These are phyloP conservation scores for Phytopythium litorale DNA, from an alignment of 352 stramenopile genomes.

Conservation along the genomic window DNA sequence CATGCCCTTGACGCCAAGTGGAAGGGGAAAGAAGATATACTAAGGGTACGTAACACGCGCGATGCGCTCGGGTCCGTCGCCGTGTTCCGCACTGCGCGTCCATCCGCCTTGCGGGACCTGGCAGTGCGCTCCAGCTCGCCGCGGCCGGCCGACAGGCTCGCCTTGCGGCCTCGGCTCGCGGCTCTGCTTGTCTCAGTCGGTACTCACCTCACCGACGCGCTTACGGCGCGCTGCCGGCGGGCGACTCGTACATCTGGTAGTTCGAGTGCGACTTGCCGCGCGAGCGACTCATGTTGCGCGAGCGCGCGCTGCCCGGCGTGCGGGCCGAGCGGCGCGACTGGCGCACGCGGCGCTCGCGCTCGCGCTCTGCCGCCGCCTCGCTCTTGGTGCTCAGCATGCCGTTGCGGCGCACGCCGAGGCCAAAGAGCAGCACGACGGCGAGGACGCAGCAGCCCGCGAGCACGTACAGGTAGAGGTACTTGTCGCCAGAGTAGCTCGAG, in stretches of 20 bases:
- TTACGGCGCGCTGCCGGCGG: slow-evolving; percentile 42
- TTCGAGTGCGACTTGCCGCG: slow-evolving; percentile 64
- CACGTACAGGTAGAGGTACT: slow-evolving; percentile 60
- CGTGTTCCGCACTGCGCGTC: not conserved
- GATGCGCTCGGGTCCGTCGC: not conserved
- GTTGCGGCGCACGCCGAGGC: slow-evolving; percentile 53
- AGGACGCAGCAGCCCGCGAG: slow-evolving; percentile 43
- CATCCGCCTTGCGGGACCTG: not conserved
- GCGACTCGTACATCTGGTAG: slow-evolving; percentile 68
- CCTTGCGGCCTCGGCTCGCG: too few relatives aligned
- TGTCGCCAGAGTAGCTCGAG: slow-evolving; percentile 21
- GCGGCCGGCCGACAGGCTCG: not conserved
- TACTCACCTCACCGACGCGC: slow-evolving; percentile 3
- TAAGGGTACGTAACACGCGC: not conserved
- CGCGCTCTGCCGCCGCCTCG: slow-evolving; percentile 51
- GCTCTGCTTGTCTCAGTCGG: not conserved
- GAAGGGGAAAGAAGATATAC: not conserved
- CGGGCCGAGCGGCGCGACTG: slow-evolving; percentile 46
- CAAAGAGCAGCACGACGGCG: slow-evolving; percentile 39
- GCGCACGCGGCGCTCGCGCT: slow-evolving; percentile 42
- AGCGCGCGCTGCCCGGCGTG: slow-evolving; percentile 53
- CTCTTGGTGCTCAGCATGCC: slow-evolving; percentile 68
- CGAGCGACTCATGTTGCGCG: slow-evolving; percentile 61
- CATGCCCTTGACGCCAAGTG: too few relatives aligned
- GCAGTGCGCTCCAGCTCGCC: not conserved